phyloP scores from a whole-genome alignment of 2,329 filamentous ascomycete genomes.

The Macrophomina phaseolina region DNA sequence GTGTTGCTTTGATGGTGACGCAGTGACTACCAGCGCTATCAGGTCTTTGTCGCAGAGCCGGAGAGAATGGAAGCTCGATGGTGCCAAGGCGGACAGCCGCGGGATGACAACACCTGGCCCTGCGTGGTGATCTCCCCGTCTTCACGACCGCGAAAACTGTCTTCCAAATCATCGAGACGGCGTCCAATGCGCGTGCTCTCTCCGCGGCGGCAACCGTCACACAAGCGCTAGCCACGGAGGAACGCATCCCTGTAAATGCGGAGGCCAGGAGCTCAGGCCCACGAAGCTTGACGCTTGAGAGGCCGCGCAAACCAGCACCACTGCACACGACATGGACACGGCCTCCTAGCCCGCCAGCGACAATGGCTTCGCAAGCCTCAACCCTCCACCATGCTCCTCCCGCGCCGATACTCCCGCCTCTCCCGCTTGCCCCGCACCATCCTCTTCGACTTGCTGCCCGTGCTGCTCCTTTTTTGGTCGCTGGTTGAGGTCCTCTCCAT shows the following conservation, averaged over 20 bases:
- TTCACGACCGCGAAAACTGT: neutral
- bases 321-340: constrained; percentile 9
- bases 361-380: constrained; percentile 5
- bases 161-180: neutral
- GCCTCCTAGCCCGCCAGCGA: constrained; percentile 4
- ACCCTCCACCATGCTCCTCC: constrained; percentile 15
- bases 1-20: too few relatives aligned
- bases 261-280: constrained; percentile 11
- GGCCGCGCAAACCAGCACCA: constrained; percentile 22
- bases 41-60: neutral
- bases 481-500: constrained; percentile 19
- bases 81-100: constrained; percentile 4
- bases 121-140: neutral
- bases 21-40: too few relatives aligned
- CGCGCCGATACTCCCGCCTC: constrained; percentile 24
- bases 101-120: neutral
- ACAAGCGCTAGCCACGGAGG: neutral
- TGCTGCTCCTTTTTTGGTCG: constrained; percentile 21
- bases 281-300: neutral
- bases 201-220: neutral
- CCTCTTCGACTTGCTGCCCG: constrained; percentile 23
- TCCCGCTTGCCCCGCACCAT: constrained; percentile 25
- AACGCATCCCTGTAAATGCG: constrained; percentile 1
- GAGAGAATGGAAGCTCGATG: neutral
- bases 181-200: neutral